Conservation (phyloP, 23 red algal genomes). For the Pyropia yezoensis region DNA sequence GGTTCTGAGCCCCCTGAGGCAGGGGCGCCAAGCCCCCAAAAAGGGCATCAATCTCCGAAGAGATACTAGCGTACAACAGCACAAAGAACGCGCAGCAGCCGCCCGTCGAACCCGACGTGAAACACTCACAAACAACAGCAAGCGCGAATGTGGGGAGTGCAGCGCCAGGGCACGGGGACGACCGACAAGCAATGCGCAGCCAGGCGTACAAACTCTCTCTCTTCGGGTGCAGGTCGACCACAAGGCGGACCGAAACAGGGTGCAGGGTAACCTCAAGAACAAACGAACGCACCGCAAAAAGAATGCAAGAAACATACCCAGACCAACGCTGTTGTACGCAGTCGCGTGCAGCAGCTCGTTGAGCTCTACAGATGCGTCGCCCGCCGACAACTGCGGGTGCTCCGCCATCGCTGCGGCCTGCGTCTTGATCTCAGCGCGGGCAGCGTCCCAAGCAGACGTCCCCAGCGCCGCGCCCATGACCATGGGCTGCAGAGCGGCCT, state of each 20-base stretch:
- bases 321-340: slow-evolving; percentile 73
- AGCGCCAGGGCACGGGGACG: no score
- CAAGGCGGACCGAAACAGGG: no score
- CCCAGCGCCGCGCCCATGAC: slow-evolving; percentile 7
- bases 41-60: slow-evolving; percentile 5
- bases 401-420: slow-evolving; percentile 35
- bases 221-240: no score
- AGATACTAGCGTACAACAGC: slow-evolving; percentile 1
- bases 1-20: background rate
- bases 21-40: slow-evolving; percentile 7
- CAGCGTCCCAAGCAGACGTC: slow-evolving; percentile 20
- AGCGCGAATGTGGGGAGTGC: no score
- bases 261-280: no score
- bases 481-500: slow-evolving; percentile 34
- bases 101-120: no score
- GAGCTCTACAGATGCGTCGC: slow-evolving; percentile 34
- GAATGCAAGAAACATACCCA: slow-evolving; percentile 51
- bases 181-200: no score
- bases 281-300: background rate
- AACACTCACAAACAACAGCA: no score
- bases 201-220: no score
- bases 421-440: slow-evolving; percentile 43
- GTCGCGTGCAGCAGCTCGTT: slow-evolving; percentile 64
- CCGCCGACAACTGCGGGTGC: slow-evolving; percentile 20
- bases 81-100: background rate